A percentile compares a stretch with the other conserved stretches of the same genome.
Conservation (phyloP, 176 grass and related monocot genomes). For the Ensete ventricosum region DNA sequence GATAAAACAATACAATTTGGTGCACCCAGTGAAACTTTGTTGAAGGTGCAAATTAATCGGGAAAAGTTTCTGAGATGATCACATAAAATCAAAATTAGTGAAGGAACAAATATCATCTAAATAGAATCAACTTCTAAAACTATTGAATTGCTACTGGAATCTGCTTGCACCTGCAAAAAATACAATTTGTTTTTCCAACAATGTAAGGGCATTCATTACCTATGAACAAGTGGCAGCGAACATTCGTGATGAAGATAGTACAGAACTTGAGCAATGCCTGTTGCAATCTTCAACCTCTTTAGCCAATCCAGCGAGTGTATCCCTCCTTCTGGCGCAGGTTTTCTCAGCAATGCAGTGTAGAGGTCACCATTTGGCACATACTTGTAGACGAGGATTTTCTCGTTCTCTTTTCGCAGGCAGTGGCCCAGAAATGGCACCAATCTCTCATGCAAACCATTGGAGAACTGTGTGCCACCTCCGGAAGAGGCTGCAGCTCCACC, state of each 20-base stretch:
- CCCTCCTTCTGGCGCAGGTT: slow-evolving; percentile 29
- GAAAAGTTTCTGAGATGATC: too few relatives aligned
- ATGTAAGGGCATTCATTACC: slow-evolving; percentile 29
- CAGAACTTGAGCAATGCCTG: slow-evolving; percentile 62
- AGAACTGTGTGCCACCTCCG: slow-evolving; percentile 34
- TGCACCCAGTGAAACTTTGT: too few relatives aligned
- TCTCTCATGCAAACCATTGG: slow-evolving; percentile 44
- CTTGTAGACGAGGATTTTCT: too few relatives aligned
- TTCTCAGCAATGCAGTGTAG: slow-evolving; percentile 55
- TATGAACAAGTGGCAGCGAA: slow-evolving; percentile 73
- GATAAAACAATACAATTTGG: not conserved
- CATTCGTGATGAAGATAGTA: slow-evolving; percentile 84
- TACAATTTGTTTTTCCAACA: not conserved
- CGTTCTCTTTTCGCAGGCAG: too few relatives aligned
- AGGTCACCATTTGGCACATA: slow-evolving; percentile 68
- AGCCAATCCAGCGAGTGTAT: slow-evolving; percentile 82
- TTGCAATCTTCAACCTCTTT: slow-evolving; percentile 89
- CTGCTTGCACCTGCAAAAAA: too few relatives aligned
- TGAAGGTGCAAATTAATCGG: too few relatives aligned
- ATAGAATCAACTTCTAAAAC: too few relatives aligned
- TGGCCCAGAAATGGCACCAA: slow-evolving; percentile 70
- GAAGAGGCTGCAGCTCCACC: slow-evolving; percentile 32
- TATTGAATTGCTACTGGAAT: too few relatives aligned
- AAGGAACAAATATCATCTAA: too few relatives aligned
- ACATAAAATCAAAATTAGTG: too few relatives aligned